Evolutionary conservation across 2,329 filamentous ascomycete species (phyloP), one percentile per base, ranked within the genome.

Genomic region (Laburnicola sp.): DNA sequence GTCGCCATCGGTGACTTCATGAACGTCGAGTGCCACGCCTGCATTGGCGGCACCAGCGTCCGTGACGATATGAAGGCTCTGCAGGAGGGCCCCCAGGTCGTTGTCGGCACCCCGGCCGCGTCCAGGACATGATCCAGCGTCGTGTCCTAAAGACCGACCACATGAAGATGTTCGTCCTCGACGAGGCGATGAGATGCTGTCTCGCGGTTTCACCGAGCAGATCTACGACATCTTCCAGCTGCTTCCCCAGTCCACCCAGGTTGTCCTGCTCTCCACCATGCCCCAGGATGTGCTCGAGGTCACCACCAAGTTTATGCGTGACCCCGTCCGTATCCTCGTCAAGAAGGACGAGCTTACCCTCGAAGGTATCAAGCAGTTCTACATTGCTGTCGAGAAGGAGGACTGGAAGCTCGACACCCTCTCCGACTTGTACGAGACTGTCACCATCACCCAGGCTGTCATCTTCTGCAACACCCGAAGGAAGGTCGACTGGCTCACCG

Each of bases 201-300:
- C 91, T 75, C 93, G 93, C 73, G 94, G 94, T 84, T 99, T 99
- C 86, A 96, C 92, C 71, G 94, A 99, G 83, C 94, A 99, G 83
- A 99, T 99, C 82, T 99, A 99, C 85, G 94, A 99, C 78, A 96
- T 99, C 80, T 99, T 97, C 87, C 93, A 96, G 81, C 89, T 97
- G 56, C 88, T 99, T 48, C 94, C 94, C 51, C 94, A 96, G 80
- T 92, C 91, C 59, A 99, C 93, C 74, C 94, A 99, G 84, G 94
- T 99, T 64, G 93, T 97, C 65, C 89, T 99, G 52, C 86, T 99
- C 50, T 97, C 94, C 71, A 99, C 94, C 76, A 96, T 99, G 87
- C 94, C 94, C 72, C 91, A 97, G 83, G 94, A 99, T 74, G 94
- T 99, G 58, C 87, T 99, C 56, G 94, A 99, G 82, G 92, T 99